Percentiles rank a stretch among this genome's conserved stretches.
Evolutionary conservation across 768 basidiomycete genomes (phyloP).

Genomic region (Rhodotorula toruloides): DNA sequence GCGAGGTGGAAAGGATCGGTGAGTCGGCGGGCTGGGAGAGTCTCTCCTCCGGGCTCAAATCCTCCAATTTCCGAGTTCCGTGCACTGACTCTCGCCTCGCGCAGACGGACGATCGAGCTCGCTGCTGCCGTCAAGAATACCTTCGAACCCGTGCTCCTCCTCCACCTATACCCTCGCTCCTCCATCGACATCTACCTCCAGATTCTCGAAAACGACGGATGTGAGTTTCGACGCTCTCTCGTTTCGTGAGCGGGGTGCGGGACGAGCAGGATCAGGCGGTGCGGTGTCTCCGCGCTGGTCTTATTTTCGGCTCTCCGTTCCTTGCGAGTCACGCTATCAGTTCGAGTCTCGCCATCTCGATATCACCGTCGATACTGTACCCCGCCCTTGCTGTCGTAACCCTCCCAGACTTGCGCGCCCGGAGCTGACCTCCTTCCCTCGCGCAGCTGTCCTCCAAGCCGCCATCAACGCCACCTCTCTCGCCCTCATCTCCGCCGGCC

Average conservation of each 20-base stretch:
- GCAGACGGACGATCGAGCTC: constrained; percentile 55
- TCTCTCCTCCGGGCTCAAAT: not conserved
- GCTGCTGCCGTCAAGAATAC: constrained; percentile 83
- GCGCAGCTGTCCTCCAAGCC: constrained; percentile 68
- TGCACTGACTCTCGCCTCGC: not conserved
- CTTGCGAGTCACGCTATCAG: too few species aligned
- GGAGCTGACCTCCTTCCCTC: too few species aligned
- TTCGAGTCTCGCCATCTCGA: too few species aligned
- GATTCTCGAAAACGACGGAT: constrained; percentile 86
- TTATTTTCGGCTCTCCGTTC: too few species aligned
- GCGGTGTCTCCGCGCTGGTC: too few species aligned
- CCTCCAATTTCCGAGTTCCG: too few species aligned
- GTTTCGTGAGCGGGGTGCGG: too few species aligned
- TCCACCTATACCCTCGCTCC: constrained; percentile 82
- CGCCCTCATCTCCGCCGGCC: constrained; percentile 81
- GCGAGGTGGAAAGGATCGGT: constrained; percentile 35
- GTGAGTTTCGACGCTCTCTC: constrained; percentile 39
- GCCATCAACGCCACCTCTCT: constrained; percentile 93
- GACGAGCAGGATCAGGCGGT: too few species aligned
- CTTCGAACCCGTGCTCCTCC: constrained; percentile 91
- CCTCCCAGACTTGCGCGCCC: too few species aligned
- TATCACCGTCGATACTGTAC: not conserved
- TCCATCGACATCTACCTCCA: constrained; percentile 92
- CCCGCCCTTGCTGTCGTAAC: not conserved
- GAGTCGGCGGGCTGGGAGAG: not conserved